Evolutionary conservation across 306 rosid genomes (phyloP), one percentile per base, ranked within the genome.

Genomic region (Myrica gale): DNA sequence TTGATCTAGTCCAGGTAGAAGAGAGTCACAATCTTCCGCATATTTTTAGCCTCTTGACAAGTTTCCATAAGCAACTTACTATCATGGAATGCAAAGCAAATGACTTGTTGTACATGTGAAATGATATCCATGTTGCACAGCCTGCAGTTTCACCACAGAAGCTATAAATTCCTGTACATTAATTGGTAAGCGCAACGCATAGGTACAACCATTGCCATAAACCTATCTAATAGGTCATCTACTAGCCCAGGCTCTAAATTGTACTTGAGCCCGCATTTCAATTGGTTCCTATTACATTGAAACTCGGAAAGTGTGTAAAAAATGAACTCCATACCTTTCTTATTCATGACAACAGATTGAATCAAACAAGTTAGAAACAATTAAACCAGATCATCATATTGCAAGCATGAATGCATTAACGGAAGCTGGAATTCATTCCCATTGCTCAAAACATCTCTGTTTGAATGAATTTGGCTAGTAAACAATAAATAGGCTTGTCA

Each of bases 1-100:
- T 23, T 69, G 75, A 54, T 70, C 85, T 79, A 92, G 82, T 96
- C 99, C 69, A 96, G 87, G 87, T 96, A 96, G 83, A 96, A 96
- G 69, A 96, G 97, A 16, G 99, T 96, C 78, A 96, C 99, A 66
- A 96, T 96, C 86, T 96, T 96, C 26, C 99, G 87, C 58, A 96
- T 79, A 84, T 89, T 89, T 86, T 90, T 92, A 4, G 99, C 99
- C 82, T 96, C 99, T 82, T 87, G 99, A 87, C 99, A 96, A 67
- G 99, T 96, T 89, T 96, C 98, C 99, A 96, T 92, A 65, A 96
- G 96, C 91, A 96, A 86, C 84, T 83, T 87, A 85, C 98, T 92
- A 71, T 96, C 99, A 78, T 96, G 99, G 82, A 96, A 96, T 13
- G 97, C 99, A 80, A 96, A 96, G 90, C 99, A 96, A 74, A 96